Evolutionary conservation across 1,284 basidiomycete species (phyloP).

Genomic region (Cutaneotrichosporon cavernicola): DNA sequence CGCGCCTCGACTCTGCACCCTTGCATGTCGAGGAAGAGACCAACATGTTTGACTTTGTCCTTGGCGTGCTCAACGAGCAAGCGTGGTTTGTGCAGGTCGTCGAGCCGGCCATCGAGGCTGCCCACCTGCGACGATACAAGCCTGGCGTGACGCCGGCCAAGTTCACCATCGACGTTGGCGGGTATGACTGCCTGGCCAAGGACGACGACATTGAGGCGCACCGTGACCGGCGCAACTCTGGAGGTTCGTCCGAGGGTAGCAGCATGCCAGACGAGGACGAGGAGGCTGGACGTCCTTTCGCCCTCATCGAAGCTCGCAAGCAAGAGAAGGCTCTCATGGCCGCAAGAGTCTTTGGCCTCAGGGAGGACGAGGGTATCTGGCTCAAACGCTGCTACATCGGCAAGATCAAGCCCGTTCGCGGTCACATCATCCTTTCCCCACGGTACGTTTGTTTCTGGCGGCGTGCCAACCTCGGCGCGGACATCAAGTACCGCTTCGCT

Average conservation of each 20-base stretch:
- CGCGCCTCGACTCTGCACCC: background rate
- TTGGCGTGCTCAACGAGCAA: constrained; percentile 49
- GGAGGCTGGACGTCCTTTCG: constrained; percentile 10
- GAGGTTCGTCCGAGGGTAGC: background rate
- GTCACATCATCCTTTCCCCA: constrained; percentile 50
- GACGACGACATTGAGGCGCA: constrained; percentile 39
- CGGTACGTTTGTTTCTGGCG: constrained; percentile 53
- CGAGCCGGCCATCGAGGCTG: constrained; percentile 29
- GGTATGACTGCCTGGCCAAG: constrained; percentile 39
- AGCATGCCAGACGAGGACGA: constrained; percentile 20
- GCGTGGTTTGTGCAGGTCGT: constrained; percentile 40
- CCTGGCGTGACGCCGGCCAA: constrained; percentile 27
- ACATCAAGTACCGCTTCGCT: constrained; percentile 59
- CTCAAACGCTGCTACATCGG: constrained; percentile 52
- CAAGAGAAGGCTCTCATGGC: constrained; percentile 41
- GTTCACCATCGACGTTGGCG: constrained; percentile 42
- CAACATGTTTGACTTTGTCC: constrained; percentile 37
- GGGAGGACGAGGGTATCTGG: constrained; percentile 50
- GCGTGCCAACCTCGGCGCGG: constrained; percentile 38
- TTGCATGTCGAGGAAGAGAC: background rate
- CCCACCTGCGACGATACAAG: constrained; percentile 33
- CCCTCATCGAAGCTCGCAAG: constrained; percentile 32
- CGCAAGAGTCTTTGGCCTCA: constrained; percentile 48
- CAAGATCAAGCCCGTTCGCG: constrained; percentile 41
- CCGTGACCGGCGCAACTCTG: background rate